Percentiles rank a stretch among this genome's conserved stretches.
Evolutionary conservation across 1,284 basidiomycete genomes (phyloP).

Genomic region (Apiotrichum gamsii): DNA sequence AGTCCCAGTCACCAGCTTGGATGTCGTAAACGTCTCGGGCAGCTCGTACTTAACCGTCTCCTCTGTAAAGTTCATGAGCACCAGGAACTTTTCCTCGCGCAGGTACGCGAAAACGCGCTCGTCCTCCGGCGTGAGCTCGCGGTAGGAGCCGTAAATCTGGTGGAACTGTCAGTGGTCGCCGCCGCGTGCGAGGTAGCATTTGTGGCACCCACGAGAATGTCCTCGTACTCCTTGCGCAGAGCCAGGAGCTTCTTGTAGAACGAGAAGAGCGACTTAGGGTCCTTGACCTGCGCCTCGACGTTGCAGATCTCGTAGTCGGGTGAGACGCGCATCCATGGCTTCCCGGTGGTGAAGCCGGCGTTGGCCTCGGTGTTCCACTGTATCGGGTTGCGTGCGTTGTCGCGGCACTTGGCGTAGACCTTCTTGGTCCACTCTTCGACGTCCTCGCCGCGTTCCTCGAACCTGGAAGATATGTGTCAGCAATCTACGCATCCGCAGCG

Average conservation of each 20-base stretch:
- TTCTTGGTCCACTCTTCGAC: not conserved
- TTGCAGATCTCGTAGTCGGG: constrained; percentile 64
- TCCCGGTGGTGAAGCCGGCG: constrained; percentile 58
- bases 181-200: too few species aligned
- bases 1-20: not conserved
- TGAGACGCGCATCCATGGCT: constrained; percentile 70
- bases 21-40: not conserved
- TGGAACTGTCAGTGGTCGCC: not conserved
- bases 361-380: constrained; percentile 58
- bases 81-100: constrained; percentile 49
- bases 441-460: not conserved
- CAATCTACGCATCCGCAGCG: too few species aligned
- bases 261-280: constrained; percentile 53
- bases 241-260: constrained; percentile 59
- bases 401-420: constrained; percentile 54
- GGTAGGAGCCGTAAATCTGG: constrained; percentile 58
- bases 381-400: constrained; percentile 55
- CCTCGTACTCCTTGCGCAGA: constrained; percentile 56
- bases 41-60: not conserved
- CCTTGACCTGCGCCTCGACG: constrained; percentile 52
- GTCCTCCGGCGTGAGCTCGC: constrained; percentile 50
- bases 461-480: too few species aligned
- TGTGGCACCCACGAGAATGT: constrained; percentile 53
- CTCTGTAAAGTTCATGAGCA: constrained; percentile 54
- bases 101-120: constrained; percentile 57